Evolutionary conservation across 345 rosid genomes (phyloP), one percentile per base, ranked within the genome.

Genomic region (Syzygium jambos): DNA sequence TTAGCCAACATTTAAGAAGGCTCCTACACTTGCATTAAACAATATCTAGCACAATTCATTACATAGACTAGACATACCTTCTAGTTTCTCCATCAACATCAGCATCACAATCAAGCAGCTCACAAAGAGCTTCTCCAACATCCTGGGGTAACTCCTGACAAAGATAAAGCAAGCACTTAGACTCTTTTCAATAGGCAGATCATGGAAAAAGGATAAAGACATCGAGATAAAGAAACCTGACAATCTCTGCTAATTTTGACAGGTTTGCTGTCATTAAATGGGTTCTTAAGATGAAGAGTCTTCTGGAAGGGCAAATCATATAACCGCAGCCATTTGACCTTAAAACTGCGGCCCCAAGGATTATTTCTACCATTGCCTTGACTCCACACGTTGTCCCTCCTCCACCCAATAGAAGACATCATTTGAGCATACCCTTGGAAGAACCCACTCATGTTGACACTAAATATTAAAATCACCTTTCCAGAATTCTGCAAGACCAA

Each of bases 371-470:
- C 97, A 90, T 93, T 90, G 90, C 98, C 98, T 89, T 94, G 98
- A 90, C 94, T 95, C 98, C 99, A 97, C 85, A 96, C 92, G 51
- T 93, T 92, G 88, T 97, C 99, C 88, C 95, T 93, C 90, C 99
- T 96, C 97, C 96, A 96, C 53, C 99, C 98, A 89, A 93, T 95
- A 86, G 98, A 89, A 88, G 98, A 97, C 90, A 96, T 89, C 99
- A 97, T 97, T 91, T 97, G 94, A 87, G 98, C 98, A 92, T 97
- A 97, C 85, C 99, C 99, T 96, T 97, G 98, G 93, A 97, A 96
- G 94, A 93, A 96, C 87, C 99, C 99, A 85, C 99, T 97, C 99
- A 95, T 97, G 94, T 97, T 97, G 92, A 97, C 98, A 90, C 98
- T 96, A 90, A 95, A 96, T 88, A 97, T 95, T 82, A 97, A 91